Base-by-base conservation (phyloP, 2,329 filamentous ascomycete genomes). In the Pestalotiopsis sp. region DNA sequence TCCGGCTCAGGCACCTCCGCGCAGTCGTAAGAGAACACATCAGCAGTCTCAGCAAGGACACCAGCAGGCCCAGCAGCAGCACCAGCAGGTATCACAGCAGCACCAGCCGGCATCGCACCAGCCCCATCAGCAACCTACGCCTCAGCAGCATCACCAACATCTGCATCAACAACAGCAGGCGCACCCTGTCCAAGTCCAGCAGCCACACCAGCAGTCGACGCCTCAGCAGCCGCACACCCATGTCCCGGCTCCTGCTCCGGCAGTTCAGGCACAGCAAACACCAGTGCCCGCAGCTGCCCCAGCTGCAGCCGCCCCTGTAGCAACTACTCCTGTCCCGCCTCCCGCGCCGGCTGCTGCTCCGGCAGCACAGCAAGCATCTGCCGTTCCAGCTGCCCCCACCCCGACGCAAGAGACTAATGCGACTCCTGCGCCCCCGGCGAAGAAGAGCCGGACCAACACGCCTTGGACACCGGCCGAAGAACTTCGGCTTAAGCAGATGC, bases 381-480 rank as follows among this genome's bases (percentile, higher is more conserved):
- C 72, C 7, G 59, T 69, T 1, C 75, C 78, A 20, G 70, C 75
- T 6, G 74, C 76, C 14, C 74, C 77, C 20, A 72, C 76, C 6
- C 72, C 74, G 23, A 70, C 78, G 52, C 80, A 82, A 25, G 80
- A 83, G 39, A 72, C 75, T 6, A 78, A 75, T 20, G 69, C 74
- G 1, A 77, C 78, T 1, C 74, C 80, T 0, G 70, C 75, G 74
- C 86, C 85, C 1, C 89, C 90, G 6, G 85, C 89, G 62, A 99
- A 98, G 85, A 98, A 98, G 84, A 96, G 94, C 76, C 88, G 96
- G 70, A 98, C 96, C n/a, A 99, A 99, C 79, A 99, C 96, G 2
- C 96, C 96, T 0, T 99, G 96, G 96, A 98, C 95, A 2, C 93
- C 95, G 2, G 93, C 93, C 41, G 96, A 99, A 80, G 96, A 99